Conservation (phyloP, 75 land plant genomes). For the Selaginella moellendorffii region DNA sequence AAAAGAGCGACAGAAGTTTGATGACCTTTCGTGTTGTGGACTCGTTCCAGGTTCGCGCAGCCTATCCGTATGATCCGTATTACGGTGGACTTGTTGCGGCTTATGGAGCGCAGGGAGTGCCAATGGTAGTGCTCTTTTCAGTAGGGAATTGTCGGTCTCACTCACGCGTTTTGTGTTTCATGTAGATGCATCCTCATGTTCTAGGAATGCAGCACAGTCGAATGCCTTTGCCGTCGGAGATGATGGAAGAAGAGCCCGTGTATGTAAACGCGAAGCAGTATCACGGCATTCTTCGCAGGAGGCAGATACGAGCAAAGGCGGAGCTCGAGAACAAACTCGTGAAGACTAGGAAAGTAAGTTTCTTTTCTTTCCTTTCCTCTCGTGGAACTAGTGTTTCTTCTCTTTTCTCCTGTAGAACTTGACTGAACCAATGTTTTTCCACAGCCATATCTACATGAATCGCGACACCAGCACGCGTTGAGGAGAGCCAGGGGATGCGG, state of each 20-base stretch:
- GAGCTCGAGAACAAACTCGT: conserved; percentile 51
- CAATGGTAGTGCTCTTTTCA: conserved; percentile 14
- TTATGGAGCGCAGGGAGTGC: conserved; percentile 51
- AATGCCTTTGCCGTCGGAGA: conserved; percentile 54
- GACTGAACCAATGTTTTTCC: neutral
- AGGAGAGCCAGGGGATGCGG: conserved; percentile 39
- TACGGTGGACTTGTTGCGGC: conserved; percentile 54
- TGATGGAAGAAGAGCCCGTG: conserved; percentile 62
- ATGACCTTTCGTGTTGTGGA: neutral
- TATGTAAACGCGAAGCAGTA: conserved; percentile 85
- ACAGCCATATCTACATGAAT: conserved; percentile 46
- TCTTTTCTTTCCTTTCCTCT: neutral
- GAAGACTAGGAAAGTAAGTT: conserved; percentile 43
- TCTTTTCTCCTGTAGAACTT: neutral
- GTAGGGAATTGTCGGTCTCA: neutral
- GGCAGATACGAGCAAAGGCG: conserved; percentile 69
- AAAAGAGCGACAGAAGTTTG: neutral
- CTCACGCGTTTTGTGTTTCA: conserved; percentile 10
- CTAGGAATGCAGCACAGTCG: conserved; percentile 53
- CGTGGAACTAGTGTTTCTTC: conserved; percentile 1
- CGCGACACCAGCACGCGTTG: conserved; percentile 44
- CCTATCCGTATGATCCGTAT: conserved; percentile 51
- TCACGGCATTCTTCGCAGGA: conserved; percentile 53
- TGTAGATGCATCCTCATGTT: conserved; percentile 43
- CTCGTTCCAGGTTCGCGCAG: conserved; percentile 38